Evolutionary conservation across 2,329 filamentous ascomycete species (phyloP).

Genomic region (Hyphodiscus sp.): DNA sequence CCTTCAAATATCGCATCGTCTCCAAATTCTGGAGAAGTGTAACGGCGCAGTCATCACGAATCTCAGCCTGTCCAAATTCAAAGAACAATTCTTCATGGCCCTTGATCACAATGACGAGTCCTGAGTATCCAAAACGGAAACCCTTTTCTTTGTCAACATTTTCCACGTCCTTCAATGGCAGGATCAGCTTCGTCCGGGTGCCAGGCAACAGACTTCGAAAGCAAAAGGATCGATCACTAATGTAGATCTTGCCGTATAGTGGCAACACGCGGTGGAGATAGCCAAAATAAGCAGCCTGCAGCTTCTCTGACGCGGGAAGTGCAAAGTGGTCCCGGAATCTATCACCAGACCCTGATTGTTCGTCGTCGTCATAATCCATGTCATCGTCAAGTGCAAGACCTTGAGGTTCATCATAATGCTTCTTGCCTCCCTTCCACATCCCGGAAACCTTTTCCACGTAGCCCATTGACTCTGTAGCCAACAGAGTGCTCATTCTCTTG

Average conservation of each 20-base stretch:
- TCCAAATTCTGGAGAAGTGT: conserved; percentile 75
- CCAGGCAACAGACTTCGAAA: conserved; percentile 88
- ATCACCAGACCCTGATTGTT: conserved; percentile 63
- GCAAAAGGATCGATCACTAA: conserved; percentile 81
- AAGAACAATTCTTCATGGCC: conserved; percentile 97
- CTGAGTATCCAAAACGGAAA: conserved; percentile 85
- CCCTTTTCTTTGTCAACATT: conserved; percentile 94
- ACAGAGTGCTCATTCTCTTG: conserved; percentile 71
- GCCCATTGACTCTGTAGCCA: conserved; percentile 89
- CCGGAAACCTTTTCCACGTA: conserved; percentile 96
- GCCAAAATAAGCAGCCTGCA: conserved; percentile 88
- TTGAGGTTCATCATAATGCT: conserved; percentile 69
- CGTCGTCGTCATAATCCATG: conserved; percentile 51
- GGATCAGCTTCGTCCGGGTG: conserved; percentile 84
- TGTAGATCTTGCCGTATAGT: conserved; percentile 93
- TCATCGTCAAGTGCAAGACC: conserved; percentile 48
- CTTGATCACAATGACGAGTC: conserved; percentile 84
- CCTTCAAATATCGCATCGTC: conserved; percentile 60
- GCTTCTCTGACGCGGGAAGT: conserved; percentile 72
- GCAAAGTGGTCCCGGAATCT: conserved; percentile 88
- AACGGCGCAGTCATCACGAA: conserved; percentile 82
- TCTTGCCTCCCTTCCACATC: conserved; percentile 89
- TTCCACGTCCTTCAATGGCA: conserved; percentile 86
- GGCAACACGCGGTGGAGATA: conserved; percentile 84
- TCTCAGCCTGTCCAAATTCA: conserved; percentile 72